A percentile compares a stretch with the other conserved stretches of the same genome.
Conservation (phyloP, 352 stramenopile species). For the Plasmopara viticola region DNA sequence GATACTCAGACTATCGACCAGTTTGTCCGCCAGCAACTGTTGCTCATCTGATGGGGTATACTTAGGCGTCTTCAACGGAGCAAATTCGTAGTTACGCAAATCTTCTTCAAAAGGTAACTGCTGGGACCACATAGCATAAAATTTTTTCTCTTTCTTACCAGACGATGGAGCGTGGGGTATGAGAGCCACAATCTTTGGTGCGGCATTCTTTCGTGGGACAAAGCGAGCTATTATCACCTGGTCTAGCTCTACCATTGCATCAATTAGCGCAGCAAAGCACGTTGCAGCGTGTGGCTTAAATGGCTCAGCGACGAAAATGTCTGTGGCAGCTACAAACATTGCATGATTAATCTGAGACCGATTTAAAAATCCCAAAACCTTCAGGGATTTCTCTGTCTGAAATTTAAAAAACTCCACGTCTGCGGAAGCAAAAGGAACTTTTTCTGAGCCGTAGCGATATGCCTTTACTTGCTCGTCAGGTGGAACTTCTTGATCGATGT, state of each 20-base stretch:
- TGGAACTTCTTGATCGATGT: slow-evolving; percentile 65
- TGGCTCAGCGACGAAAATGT: slow-evolving; percentile 75
- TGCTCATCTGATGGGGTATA: slow-evolving; percentile 46
- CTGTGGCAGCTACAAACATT: slow-evolving; percentile 57
- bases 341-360: slow-evolving; percentile 34
- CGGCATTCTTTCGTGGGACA: slow-evolving; percentile 67
- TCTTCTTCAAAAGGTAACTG: slow-evolving; percentile 80
- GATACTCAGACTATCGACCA: slow-evolving; percentile 72
- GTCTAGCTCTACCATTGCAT: slow-evolving; percentile 54
- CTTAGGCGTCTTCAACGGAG: slow-evolving; percentile 50
- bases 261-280: slow-evolving; percentile 53
- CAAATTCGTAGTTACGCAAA: slow-evolving; percentile 71
- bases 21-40: slow-evolving; percentile 49
- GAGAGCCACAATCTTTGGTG: slow-evolving; percentile 66
- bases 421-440: slow-evolving; percentile 72
- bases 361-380: slow-evolving; percentile 70
- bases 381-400: slow-evolving; percentile 68
- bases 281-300: slow-evolving; percentile 55
- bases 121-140: slow-evolving; percentile 67
- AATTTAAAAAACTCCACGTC: slow-evolving; percentile 82
- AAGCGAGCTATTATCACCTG: slow-evolving; percentile 75
- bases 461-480: slow-evolving; percentile 72
- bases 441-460: slow-evolving; percentile 73
- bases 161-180: slow-evolving; percentile 43
- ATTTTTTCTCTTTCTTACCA: slow-evolving; percentile 29